Conservation (phyloP, 805 yeast genomes). For the Kodamaea jinghongensis region DNA sequence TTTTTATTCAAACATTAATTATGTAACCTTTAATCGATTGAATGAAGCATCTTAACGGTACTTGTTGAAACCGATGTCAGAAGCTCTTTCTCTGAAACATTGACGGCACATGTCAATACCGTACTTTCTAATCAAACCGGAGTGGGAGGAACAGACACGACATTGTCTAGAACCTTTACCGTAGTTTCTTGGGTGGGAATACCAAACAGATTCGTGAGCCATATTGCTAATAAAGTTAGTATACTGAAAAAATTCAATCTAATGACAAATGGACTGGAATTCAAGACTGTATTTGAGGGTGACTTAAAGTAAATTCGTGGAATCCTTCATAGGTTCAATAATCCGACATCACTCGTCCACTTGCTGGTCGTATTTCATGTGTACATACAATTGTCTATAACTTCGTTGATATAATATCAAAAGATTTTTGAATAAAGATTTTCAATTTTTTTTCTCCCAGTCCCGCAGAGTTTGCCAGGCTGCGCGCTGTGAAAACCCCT, state of each 20-base stretch:
- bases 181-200: slow-evolving; percentile 99
- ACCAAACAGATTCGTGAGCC: slow-evolving; percentile 99
- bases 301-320: neutral
- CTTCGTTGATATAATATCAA: slow-evolving; percentile 15
- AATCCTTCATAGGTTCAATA: slow-evolving; percentile 1
- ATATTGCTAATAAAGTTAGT: slow-evolving; percentile 57
- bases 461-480: neutral
- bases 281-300: neutral
- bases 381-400: slow-evolving; percentile 19
- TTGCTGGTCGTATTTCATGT: neutral
- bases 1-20: slow-evolving; percentile 9
- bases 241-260: slow-evolving; percentile 6
- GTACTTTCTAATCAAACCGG: slow-evolving; percentile 99
- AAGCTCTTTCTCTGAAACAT: slow-evolving; percentile 99
- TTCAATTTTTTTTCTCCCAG: slow-evolving; percentile 9
- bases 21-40: slow-evolving; percentile 8
- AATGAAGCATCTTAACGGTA: slow-evolving; percentile 66
- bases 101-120: slow-evolving; percentile 99
- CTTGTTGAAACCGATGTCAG: slow-evolving; percentile 98
- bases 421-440: slow-evolving; percentile 5
- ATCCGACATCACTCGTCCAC: neutral
- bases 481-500: neutral
- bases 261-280: no score
- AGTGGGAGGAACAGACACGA: slow-evolving; percentile 98
- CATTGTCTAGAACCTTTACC: slow-evolving; percentile 99